Evolutionary conservation across 1,284 basidiomycete genomes (phyloP).

Genomic region (Tetrapyrgos nigripes): DNA sequence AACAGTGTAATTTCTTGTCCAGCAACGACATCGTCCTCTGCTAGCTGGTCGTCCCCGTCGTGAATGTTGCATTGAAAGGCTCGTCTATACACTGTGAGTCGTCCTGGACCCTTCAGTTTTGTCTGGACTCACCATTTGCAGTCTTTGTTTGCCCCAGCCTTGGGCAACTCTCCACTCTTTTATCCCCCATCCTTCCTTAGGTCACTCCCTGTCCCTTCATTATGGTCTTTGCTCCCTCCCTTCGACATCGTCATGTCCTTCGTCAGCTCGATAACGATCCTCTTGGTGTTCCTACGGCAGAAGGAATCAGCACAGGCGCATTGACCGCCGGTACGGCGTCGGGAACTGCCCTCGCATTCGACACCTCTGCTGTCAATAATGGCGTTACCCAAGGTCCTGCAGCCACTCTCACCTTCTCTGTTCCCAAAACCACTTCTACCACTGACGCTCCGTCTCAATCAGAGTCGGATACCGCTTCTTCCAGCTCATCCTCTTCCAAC

Average conservation of each 20-base stretch:
- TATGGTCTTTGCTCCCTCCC: constrained; percentile 13
- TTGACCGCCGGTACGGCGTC: constrained; percentile 34
- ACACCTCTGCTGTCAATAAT: constrained; percentile 24
- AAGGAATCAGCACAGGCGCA: constrained; percentile 52
- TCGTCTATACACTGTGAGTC: background rate
- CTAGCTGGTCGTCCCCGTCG: background rate
- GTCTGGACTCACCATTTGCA: background rate
- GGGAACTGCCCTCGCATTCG: constrained; percentile 28
- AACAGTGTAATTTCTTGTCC: background rate
- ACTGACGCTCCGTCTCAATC: constrained; percentile 12
- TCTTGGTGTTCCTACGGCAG: constrained; percentile 60
- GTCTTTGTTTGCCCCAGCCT: constrained; percentile 5
- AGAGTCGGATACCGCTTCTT: constrained; percentile 12
- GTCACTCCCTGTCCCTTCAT: constrained; percentile 7
- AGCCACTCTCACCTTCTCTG: constrained; percentile 18
- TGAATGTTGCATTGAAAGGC: constrained; percentile 1
- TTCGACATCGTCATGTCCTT: constrained; percentile 1
- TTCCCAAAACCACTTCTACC: constrained; percentile 20
- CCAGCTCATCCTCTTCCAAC: constrained; percentile 26
- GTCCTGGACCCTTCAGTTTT: background rate
- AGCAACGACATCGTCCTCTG: background rate
- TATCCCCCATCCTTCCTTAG: constrained; percentile 1
- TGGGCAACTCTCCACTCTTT: constrained; percentile 14
- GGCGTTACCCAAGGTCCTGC: constrained; percentile 12
- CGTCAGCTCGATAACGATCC: constrained; percentile 24